Evolutionary conservation across 495 filamentous ascomycete genomes (phyloP), one percentile per base, ranked within the genome.

Genomic region (Penicillium roqueforti): DNA sequence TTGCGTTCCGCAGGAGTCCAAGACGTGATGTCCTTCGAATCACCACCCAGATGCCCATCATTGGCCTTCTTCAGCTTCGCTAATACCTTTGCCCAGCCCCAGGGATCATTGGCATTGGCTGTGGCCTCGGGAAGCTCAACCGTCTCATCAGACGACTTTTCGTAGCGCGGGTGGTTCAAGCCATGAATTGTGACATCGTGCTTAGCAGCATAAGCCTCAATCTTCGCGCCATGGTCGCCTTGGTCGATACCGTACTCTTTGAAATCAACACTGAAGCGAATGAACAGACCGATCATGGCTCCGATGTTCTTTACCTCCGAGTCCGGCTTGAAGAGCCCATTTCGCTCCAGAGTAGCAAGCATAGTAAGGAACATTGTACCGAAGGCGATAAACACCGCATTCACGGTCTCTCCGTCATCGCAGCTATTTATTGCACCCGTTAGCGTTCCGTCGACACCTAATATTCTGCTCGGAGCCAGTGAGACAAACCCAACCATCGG

Each of bases 221-320:
- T 18, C 13, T 60, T 55, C 3, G 34, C 6, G 7, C 53, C 47
- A 28, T 64, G 49, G 16, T 49, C 6, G 16, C 41, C 20, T 23
- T 19, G 20, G 4, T 55, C 16, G 32, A 46, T 46, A 32, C 28
- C 28, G 18, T 14, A 46, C 6, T 4, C 16, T 22, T 32, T 4
- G 6, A 46, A 6, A n/a, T 32, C 28, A 20, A 20, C 14, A 11
- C 32, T 46, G 44, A 46, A 46, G 28, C 44, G 44, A 14, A 46
- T 32, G 28, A 32, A 56, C 14, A 65, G 7, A 0, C 48, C 54
- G 60, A 73, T 65, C 8, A 73, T 49, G 11, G 67, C 29, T n/a
- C 57, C 61, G 7, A 75, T 31, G 34, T 70, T 69, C 28, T 67
- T 64, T 22, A 77, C 55, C 19, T 70, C 62, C 6, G 66, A 65